phyloP scores from a whole-genome alignment of 306 rosid species.

The Trichosanthes truncata region DNA sequence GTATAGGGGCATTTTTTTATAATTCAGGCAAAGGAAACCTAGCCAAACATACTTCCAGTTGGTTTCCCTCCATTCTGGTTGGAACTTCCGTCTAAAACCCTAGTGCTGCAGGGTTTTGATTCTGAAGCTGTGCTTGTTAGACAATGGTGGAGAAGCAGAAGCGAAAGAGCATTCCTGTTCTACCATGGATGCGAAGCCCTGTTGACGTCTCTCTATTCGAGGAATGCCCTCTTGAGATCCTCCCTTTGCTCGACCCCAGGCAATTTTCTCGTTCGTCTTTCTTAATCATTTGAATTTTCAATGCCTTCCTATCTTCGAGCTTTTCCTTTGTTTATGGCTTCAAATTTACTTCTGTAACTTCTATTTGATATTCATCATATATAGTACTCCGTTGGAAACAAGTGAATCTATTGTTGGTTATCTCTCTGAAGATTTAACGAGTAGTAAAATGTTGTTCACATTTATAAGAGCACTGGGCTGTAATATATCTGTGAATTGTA shows the following conservation, averaged over 20 bases:
- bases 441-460: background rate
- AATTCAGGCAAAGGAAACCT: too few species aligned
- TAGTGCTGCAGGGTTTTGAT: background rate
- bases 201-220: slow-evolving; percentile 40
- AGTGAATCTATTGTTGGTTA: background rate
- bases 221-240: slow-evolving; percentile 33
- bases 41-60: background rate
- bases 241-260: slow-evolving; percentile 57
- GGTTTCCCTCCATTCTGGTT: background rate
- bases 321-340: background rate
- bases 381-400: background rate
- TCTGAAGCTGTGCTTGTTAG: background rate
- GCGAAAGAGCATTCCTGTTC: slow-evolving; percentile 34
- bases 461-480: background rate
- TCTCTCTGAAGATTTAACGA: background rate
- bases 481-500: background rate
- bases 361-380: background rate
- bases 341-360: background rate
- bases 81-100: slow-evolving; percentile 12
- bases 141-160: slow-evolving; percentile 42
- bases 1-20: too few species aligned
- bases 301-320: background rate
- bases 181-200: slow-evolving; percentile 96
- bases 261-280: background rate
- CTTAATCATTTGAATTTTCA: background rate